Evolutionary conservation across 768 basidiomycete genomes (phyloP), one percentile per base, ranked within the genome.

Genomic region (Pisolithus marmoratus): DNA sequence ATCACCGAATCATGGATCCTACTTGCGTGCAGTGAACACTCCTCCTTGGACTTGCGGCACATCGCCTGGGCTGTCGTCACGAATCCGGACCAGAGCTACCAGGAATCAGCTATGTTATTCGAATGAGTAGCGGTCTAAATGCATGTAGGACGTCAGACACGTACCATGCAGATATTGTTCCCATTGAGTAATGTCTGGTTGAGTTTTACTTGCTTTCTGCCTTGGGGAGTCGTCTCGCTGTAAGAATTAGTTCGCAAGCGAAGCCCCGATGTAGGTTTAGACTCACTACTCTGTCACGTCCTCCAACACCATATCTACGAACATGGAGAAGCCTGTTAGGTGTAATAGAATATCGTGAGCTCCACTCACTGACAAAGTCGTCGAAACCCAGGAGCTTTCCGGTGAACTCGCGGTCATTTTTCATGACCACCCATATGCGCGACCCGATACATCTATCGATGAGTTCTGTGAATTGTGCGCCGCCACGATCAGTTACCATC

Each of bases 361-460:
- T 24, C 3, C 17, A 94, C 95, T 80, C 68, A 97, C 95, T 99
- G 70, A 99, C 95, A 69, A 95, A 99, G 71, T 99, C 95, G 67
- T 99, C 95, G 61, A 99, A 99, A 2, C 95, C 95, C 31, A 95
- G 78, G 38, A 99, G 76, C 3, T 85, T 96, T 11, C 95, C 95
- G 22, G 89, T 90, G 72, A 97, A 99, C 73, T 99, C 95, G 43
- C 93, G 86, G 55, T 99, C 94, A 60, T 80, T 85, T 74, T 97
- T 98, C 92, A 96, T 97, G 67, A 98, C 84, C 61, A 98, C 95
- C 91, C 93, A 96, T 64, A 98, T 94, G 46, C 84, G 82, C 31
- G 93, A 95, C 51, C 95, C 95, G 66, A 97, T 98, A 66, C 95
- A 97, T 67, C 90, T 82, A 69, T 99, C 95, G 62, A 99, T 95